phyloP scores from a whole-genome alignment of 1,284 basidiomycete genomes.

The Apiotrichum brassicae region DNA sequence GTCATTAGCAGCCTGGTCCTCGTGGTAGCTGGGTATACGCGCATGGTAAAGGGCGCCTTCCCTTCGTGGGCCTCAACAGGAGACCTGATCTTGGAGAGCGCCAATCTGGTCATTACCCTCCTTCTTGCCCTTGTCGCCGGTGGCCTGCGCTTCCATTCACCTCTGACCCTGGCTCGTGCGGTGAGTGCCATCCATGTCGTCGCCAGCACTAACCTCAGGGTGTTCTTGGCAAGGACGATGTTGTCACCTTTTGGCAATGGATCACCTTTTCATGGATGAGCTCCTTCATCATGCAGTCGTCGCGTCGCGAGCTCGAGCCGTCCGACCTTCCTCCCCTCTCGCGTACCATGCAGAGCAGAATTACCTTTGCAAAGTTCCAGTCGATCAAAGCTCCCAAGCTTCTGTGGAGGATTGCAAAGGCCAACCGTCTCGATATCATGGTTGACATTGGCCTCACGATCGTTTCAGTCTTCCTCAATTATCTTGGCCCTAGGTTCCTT shows the following conservation, averaged over 20 bases:
- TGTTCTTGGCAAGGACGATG: conserved; percentile 53
- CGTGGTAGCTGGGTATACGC: conserved; percentile 23
- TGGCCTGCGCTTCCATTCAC: conserved; percentile 32
- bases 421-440: conserved; percentile 66
- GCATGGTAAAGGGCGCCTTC: conserved; percentile 16
- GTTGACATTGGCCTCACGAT: conserved; percentile 63
- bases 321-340: conserved; percentile 66
- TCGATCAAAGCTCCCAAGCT: conserved; percentile 48
- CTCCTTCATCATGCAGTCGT: conserved; percentile 59
- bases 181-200: conserved; percentile 18
- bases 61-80: conserved; percentile 30
- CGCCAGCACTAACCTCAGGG: neutral
- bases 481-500: conserved; percentile 48
- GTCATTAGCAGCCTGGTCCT: conserved; percentile 24
- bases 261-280: conserved; percentile 68
- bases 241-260: conserved; percentile 70
- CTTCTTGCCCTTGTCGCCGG: conserved; percentile 22
- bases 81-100: conserved; percentile 24
- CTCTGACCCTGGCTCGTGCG: conserved; percentile 27
- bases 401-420: conserved; percentile 57
- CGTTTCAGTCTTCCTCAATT: conserved; percentile 62
- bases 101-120: conserved; percentile 21
- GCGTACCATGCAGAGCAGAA: conserved; percentile 60
- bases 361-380: conserved; percentile 57
- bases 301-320: conserved; percentile 58